Conservation (phyloP, 441 rosid genomes). For the Pelargonium australe region DNA sequence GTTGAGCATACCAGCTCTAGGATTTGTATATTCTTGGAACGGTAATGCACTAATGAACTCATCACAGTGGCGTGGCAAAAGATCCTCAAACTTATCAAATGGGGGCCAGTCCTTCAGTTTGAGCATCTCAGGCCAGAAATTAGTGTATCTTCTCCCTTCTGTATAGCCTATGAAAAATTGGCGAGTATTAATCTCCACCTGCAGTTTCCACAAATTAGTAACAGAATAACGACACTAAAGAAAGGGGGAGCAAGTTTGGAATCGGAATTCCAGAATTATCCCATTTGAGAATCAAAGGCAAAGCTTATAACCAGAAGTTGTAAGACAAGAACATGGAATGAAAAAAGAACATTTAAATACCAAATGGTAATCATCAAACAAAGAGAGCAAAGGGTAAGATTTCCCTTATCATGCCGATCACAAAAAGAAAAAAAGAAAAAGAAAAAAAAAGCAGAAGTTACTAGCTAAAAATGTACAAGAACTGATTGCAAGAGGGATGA, state of each 20-base stretch:
- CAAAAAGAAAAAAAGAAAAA: too few species aligned
- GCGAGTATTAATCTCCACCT: conserved; percentile 64
- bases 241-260: too few species aligned
- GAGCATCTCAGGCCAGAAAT: conserved; percentile 94
- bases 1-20: conserved; percentile 74
- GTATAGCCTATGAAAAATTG: conserved; percentile 72
- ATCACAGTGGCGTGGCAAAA: conserved; percentile 85
- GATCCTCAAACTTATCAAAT: conserved; percentile 72
- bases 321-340: too few species aligned
- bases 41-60: conserved; percentile 83
- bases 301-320: too few species aligned
- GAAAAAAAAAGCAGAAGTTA: too few species aligned
- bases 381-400: too few species aligned
- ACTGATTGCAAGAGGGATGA: conserved; percentile 6
- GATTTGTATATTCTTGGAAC: conserved; percentile 74
- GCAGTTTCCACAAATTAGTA: conserved; percentile 21
- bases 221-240: not conserved
- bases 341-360: too few species aligned
- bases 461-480: not conserved
- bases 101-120: conserved; percentile 99
- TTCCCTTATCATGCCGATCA: too few species aligned
- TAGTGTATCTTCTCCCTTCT: conserved; percentile 59
- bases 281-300: too few species aligned
- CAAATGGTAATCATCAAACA: too few species aligned
- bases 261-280: too few species aligned